Evolutionary conservation across 352 stramenopile genomes (phyloP), one percentile per base, ranked within the genome.

Genomic region (Pythium aquatile): DNA sequence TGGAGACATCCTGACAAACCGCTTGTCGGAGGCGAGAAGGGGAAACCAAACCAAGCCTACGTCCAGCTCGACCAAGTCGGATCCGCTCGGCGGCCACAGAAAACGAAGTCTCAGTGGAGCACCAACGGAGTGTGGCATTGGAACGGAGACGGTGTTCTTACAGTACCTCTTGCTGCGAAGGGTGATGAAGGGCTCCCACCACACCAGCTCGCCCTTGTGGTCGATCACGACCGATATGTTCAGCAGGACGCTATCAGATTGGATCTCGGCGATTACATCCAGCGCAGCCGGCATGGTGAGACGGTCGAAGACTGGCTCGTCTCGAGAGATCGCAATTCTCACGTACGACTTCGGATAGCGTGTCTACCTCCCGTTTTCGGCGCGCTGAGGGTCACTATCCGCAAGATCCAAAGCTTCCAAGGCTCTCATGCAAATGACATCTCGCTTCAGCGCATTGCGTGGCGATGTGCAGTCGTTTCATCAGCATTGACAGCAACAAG

Each of bases 221-320:
- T 62, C 0, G 44, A 47, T 10, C 29, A 46, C 7, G 32, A 47
- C 5, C 54, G 29, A 13, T 54, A 53, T 0, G 35, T 62, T 20
- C 44, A 24, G 20, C 20, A 24, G 20, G 20, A 24, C 20, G 20
- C 20, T 24, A 24, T 24, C 20, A 24, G 20, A 24, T 24, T 68
- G 2, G 1, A 56, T 26, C 0, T 49, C 0, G 28, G 2, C 0
- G 24, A 32, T 3, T 58, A 44, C 13, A n/a, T 58, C 1, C 10
- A 42, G 35, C 28, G 16, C 0, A 55, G 26, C 6, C 1, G 26
- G 10, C 5, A 30, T 39, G 3, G 1, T 5, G 16, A 17, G 7
- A 28, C 30, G 9, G 11, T 63, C 0, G 55, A 69, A 14, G 62
- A 69, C 35, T 69, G 62, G 62, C 28, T 69, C 52, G 46, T 2